phyloP scores from a whole-genome alignment of 768 basidiomycete species.

The Rickenella mellea region DNA sequence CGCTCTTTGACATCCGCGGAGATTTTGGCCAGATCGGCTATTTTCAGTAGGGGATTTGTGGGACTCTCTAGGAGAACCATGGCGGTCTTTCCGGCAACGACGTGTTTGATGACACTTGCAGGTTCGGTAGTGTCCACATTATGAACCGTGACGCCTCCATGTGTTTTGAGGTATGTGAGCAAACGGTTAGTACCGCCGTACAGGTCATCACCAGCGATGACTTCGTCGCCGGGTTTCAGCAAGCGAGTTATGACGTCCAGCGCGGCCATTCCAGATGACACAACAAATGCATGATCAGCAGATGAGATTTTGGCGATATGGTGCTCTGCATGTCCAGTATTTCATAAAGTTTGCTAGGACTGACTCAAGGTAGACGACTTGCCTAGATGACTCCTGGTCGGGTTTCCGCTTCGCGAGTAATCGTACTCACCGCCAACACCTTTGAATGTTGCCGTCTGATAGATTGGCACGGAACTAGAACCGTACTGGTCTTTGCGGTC shows the following conservation, averaged over 20 bases:
- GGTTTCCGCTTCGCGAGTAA: constrained; percentile 93
- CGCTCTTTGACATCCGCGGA: constrained; percentile 75
- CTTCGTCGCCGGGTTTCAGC: constrained; percentile 90
- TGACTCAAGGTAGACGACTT: constrained; percentile 12
- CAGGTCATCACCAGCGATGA: constrained; percentile 93
- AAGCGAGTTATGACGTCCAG: constrained; percentile 90
- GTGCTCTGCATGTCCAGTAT: constrained; percentile 51
- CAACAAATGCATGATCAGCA: constrained; percentile 80
- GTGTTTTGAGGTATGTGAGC: constrained; percentile 76
- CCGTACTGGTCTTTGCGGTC: constrained; percentile 93
- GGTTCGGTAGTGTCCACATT: constrained; percentile 91
- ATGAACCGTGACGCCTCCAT: constrained; percentile 82
- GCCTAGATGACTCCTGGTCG: constrained; percentile 93
- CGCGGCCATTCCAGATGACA: constrained; percentile 97
- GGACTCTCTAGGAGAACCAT: constrained; percentile 98
- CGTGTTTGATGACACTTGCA: constrained; percentile 45
- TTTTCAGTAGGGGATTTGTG: constrained; percentile 94
- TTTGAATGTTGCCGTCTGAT: constrained; percentile 98
- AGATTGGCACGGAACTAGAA: constrained; percentile 91
- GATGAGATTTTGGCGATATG: constrained; percentile 96
- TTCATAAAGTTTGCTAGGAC: background rate
- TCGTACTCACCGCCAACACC: constrained; percentile 85
- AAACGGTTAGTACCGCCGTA: constrained; percentile 98
- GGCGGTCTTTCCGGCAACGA: constrained; percentile 66
- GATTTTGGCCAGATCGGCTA: constrained; percentile 82